Base-by-base conservation (phyloP, 352 stramenopile genomes). In the Phytophthora niederhauseri region DNA sequence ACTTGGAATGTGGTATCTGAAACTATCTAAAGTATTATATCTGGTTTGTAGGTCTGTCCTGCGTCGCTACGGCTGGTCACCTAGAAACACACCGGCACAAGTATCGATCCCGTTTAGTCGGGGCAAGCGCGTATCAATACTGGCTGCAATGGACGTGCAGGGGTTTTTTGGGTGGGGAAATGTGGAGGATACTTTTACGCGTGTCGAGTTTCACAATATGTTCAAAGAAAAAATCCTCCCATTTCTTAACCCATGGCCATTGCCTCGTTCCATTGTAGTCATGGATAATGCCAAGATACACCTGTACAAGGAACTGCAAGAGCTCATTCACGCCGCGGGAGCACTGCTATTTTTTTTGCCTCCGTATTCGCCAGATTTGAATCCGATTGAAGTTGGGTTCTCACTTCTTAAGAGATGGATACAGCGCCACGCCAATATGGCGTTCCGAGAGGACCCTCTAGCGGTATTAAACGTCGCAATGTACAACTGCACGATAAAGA, bases 281-380 rank as follows among this genome's bases (percentile, higher is more conserved):
- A 57, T 80, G 26, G 66, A 76, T 20, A 75, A 76, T 34, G 63
- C 80, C 0, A 78, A 77, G 17, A 91, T 96, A 4, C 79, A 98
- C 20, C 95, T 98, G 61, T 98, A 98, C 75, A 82, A 90, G 20
- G 93, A 95, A 57, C 88, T 98, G 66, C 71, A 91, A 20, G 92
- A 98, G 57, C 96, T 98, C 58, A 94, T 98, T 48, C 97, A 91
- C 75, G 97, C 98, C 48, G 98, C 93, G 61, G 68, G 98, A 20
- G 94, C 93, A 12, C 97, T 98, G 55, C 61, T 73, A 0, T 68
- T 73, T 19, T 68, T 68, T 34, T 31, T 72, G 14, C 69, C 58
- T 6, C 56, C 41, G 0, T 63, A 63, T 19, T 54, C 56, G 26
- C 56, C 41, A 6, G 43, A 63, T 26, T 12, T 54, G 2, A 61